Evolutionary conservation across 2,329 filamentous ascomycete genomes (phyloP).

Genomic region (Aureobasidium melanogenum): DNA sequence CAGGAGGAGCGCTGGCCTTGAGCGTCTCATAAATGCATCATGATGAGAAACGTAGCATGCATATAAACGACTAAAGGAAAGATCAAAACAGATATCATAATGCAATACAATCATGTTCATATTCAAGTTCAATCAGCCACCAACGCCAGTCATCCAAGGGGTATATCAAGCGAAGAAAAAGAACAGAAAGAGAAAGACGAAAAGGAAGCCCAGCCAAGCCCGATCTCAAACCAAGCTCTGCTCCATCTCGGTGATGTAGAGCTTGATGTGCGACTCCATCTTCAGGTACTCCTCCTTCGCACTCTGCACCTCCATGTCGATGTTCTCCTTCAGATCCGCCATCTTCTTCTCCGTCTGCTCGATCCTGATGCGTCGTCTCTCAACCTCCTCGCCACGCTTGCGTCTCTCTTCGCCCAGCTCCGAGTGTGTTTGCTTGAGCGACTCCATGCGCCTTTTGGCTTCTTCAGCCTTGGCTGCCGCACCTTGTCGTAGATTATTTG

Average conservation of each 20-base stretch:
- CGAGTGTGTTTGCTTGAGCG: conserved; percentile 69
- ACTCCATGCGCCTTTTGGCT: conserved; percentile 84
- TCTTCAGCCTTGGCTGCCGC: conserved; percentile 72
- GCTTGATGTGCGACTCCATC: conserved; percentile 92
- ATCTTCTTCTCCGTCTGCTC: conserved; percentile 99
- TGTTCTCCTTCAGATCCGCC: conserved; percentile 94
- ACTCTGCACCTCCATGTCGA: conserved; percentile 84
- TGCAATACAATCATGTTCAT: neutral
- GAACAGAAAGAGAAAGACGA: neutral
- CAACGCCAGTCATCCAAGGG: neutral
- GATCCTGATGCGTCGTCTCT: conserved; percentile 82
- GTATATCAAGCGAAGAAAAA: neutral
- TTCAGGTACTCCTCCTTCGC: conserved; percentile 94
- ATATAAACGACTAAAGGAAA: neutral
- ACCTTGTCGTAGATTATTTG: conserved; percentile 71
- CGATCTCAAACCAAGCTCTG: conserved; percentile 51
- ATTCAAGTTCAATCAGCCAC: neutral
- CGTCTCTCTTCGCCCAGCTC: conserved; percentile 74
- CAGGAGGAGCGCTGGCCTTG: conserved; percentile 60
- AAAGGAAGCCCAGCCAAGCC: neutral
- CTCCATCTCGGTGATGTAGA: conserved; percentile 99
- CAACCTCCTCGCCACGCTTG: conserved; percentile 85
- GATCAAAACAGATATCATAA: neutral
- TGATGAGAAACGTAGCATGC: neutral
- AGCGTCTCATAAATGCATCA: conserved; percentile 11